phyloP scores from a whole-genome alignment of 805 yeast species.

The Tetrapisispora phaffii region DNA sequence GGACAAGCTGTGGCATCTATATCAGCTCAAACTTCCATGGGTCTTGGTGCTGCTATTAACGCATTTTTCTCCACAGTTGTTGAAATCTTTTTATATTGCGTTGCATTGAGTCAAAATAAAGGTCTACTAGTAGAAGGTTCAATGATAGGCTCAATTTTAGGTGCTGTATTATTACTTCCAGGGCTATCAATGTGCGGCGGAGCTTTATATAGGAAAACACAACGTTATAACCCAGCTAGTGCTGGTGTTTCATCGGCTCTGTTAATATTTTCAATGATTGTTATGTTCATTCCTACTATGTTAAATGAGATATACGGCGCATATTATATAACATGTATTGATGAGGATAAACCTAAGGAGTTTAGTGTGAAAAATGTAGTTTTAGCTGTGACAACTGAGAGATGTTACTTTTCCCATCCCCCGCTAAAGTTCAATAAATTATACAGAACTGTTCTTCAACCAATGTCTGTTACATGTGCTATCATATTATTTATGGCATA shows the following conservation, averaged over 20 bases:
- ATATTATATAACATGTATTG: conserved; percentile 62
- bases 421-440: conserved; percentile 59
- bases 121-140: conserved; percentile 92
- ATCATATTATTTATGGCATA: conserved; percentile 73
- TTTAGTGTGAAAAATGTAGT: conserved; percentile 38
- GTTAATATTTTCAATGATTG: conserved; percentile 82
- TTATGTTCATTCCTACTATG: conserved; percentile 86
- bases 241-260: conserved; percentile 97
- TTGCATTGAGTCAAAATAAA: conserved; percentile 76
- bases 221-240: conserved; percentile 87
- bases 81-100: conserved; percentile 85
- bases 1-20: conserved; percentile 99
- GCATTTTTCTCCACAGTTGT: conserved; percentile 96
- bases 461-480: conserved; percentile 76
- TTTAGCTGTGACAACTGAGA: conserved; percentile 21
- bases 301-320: conserved; percentile 85
- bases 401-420: conserved; percentile 72
- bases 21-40: conserved; percentile 97
- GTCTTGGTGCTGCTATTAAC: conserved; percentile 94
- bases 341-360: conserved; percentile 4
- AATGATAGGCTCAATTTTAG: conserved; percentile 85
- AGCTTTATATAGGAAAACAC: conserved; percentile 84
- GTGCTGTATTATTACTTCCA: conserved; percentile 84
- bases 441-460: conserved; percentile 61
- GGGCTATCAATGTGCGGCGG: conserved; percentile 98